Conservation (phyloP, 2,329 filamentous ascomycete species). For the Phoma sp. region DNA sequence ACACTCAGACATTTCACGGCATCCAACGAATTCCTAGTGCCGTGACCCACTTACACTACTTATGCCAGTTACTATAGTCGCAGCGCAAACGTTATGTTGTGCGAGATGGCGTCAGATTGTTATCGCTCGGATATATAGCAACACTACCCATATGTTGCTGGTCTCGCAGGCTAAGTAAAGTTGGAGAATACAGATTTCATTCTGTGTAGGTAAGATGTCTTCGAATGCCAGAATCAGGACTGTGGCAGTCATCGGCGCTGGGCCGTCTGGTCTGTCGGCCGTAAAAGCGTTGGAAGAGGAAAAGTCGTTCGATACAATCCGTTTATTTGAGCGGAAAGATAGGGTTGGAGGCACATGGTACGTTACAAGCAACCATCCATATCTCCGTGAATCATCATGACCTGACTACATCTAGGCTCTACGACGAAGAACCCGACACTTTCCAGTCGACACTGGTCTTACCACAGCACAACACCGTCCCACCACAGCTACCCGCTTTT, state of each 20-base stretch:
- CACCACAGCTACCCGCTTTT: neutral
- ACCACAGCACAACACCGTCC: neutral
- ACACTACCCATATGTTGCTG: too few relatives aligned
- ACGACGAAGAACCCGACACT: constrained; percentile 19
- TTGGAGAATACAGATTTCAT: too few relatives aligned
- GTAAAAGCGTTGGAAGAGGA: constrained; percentile 45
- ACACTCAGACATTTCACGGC: too few relatives aligned
- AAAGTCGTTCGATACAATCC: constrained; percentile 59
- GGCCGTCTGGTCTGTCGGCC: constrained; percentile 6
- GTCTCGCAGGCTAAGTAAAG: neutral
- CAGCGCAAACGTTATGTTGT: constrained; percentile 7
- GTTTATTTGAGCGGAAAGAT: constrained; percentile 67
- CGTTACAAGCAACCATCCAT: constrained; percentile 15
- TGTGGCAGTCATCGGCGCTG: constrained; percentile 8
- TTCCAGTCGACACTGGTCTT: neutral
- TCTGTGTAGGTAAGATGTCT: neutral
- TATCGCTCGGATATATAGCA: neutral
- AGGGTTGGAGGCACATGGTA: constrained; percentile 68
- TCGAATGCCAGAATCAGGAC: neutral
- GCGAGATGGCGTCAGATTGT: constrained; percentile 7
- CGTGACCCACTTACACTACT: too few relatives aligned
- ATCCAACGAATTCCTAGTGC: too few relatives aligned
- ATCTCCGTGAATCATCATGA: too few relatives aligned
- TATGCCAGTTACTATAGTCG: neutral
- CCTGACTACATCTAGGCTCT: constrained; percentile 21